Evolutionary conservation across 306 rosid genomes (phyloP), one percentile per base, ranked within the genome.

Genomic region (Inga leiocalycina): DNA sequence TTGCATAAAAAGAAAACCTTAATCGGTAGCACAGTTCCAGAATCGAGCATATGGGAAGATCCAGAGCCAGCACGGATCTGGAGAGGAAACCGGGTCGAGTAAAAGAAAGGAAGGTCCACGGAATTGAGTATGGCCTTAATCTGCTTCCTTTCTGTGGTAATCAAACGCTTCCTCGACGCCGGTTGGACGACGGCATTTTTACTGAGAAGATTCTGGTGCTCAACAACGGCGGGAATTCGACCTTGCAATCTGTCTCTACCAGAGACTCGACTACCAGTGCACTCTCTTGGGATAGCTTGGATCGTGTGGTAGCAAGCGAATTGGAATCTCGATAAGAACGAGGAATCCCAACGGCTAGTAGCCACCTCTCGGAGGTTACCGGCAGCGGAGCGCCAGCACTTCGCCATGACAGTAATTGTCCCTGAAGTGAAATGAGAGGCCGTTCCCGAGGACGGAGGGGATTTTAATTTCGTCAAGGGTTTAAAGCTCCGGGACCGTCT

Each of bases 61-160:
- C 99, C 99, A 37, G 99, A 87, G 4, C 99, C 99, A 13, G 99
- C 98, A 34, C 98, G 96, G 81, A 96, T 92, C 94, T 96, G 98
- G 39, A 96, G 93, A 11, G 94, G 89, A 44, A 96, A 93, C 75
- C 91, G 85, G 7, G 97, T 96, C 67, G 98, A 90, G 86, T 93
- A 91, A 73, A 96, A 92, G 80, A 84, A 92, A 0, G 96, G 96
- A 20, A 80, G 90, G 66, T 89, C 79, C 0, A 89, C 82, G 54
- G 93, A 86, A 3, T 90, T 81, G 72, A 95, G 89, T 35, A 95
- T 88, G 79, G 96, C 84, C 79, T 92, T 90, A 84, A 95, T 92
- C 91, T 95, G 98, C 89, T 91, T 92, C 83, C 71, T 80, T 89
- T 95, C 99, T 3, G 94, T 86, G 49, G 99, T 92, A 12, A 95